Conservation (phyloP, 179 eudicot genomes). For the Nepenthes alata region DNA sequence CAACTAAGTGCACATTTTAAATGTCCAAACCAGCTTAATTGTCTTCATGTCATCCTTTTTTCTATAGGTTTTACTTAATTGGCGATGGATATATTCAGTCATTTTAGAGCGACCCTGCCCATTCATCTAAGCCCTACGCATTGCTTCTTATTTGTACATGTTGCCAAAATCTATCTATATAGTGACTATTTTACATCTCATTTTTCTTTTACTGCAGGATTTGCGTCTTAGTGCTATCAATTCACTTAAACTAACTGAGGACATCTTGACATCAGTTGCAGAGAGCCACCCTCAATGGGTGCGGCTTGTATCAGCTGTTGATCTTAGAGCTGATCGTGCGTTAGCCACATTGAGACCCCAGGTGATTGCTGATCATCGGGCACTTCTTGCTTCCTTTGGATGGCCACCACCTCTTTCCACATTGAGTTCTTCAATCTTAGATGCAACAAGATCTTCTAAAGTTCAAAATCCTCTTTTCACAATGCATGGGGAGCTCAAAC, state of each 20-base stretch:
- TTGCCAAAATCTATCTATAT: background rate
- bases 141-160: too few relatives aligned
- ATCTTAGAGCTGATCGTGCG: conserved; percentile 81
- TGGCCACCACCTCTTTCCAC: conserved; percentile 90
- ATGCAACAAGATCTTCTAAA: conserved; percentile 30
- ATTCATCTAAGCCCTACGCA: too few relatives aligned
- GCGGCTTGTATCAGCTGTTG: conserved; percentile 75
- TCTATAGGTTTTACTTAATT: conserved; percentile 4
- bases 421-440: conserved; percentile 34
- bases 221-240: conserved; percentile 43
- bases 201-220: conserved; percentile 32
- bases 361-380: conserved; percentile 78
- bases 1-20: too few relatives aligned
- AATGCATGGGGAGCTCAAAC: conserved; percentile 66
- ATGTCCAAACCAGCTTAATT: too few relatives aligned
- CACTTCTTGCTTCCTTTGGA: conserved; percentile 66
- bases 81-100: background rate
- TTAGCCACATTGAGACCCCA: conserved; percentile 82
- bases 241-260: conserved; percentile 53
- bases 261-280: conserved; percentile 46
- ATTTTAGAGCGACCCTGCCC: too few relatives aligned
- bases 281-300: conserved; percentile 69
- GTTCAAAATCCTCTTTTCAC: conserved; percentile 59
- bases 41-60: too few relatives aligned
- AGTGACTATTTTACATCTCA: conserved; percentile 3